Percentiles rank a stretch among this genome's conserved stretches.
These are phyloP conservation scores for Candida sp. DNA, from an alignment of 1,139 yeast genomes.

Conservation along the genomic window DNA sequence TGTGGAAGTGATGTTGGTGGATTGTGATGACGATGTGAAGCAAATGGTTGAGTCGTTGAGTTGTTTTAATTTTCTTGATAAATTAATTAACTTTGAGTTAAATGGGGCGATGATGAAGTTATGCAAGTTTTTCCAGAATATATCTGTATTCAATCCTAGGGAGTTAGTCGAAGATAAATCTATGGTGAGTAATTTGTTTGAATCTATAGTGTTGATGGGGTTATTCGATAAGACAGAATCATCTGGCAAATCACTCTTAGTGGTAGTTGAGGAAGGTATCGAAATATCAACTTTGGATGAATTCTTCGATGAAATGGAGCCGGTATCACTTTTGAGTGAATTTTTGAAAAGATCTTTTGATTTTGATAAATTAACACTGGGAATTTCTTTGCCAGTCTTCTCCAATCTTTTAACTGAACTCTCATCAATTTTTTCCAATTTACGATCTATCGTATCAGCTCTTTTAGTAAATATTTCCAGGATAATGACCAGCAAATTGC, in stretches of 20 bases:
- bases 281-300: not conserved
- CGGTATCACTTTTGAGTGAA: not conserved
- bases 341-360: not conserved
- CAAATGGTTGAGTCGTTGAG: not conserved
- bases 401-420: not conserved
- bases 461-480: not conserved
- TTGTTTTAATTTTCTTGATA: conserved; percentile 9
- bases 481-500: not conserved
- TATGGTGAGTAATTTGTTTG: conserved; percentile 10
- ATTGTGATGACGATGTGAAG: not conserved
- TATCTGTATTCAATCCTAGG: not conserved
- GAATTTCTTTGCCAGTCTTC: not conserved
- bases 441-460: not conserved
- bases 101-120: conserved; percentile 45
- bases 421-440: not conserved
- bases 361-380: not conserved
- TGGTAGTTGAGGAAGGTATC: not conserved
- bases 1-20: conserved; percentile 10
- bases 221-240: not conserved
- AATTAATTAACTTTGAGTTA: conserved; percentile 19
- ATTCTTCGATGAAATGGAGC: not conserved
- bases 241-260: not conserved
- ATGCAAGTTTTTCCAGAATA: conserved; percentile 44
- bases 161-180: conserved; percentile 4
- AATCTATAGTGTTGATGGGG: conserved; percentile 7